Evolutionary conservation across 2,329 filamentous ascomycete genomes (phyloP).

Genomic region (Colletotrichum ledebouriae): DNA sequence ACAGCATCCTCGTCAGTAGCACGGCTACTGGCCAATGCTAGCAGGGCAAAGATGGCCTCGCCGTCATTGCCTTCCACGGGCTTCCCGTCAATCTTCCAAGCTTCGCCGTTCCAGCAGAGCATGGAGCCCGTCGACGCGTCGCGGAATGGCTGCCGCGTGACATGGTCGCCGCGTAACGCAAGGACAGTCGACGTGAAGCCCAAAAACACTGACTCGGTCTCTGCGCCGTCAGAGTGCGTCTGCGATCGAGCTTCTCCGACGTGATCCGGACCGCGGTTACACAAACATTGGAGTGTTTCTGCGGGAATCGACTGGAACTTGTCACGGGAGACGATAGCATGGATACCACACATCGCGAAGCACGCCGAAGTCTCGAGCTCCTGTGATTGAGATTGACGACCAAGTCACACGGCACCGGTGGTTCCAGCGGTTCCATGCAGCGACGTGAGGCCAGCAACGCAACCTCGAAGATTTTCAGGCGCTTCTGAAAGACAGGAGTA

Average conservation of each 20-base stretch:
- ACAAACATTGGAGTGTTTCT: slow-evolving; percentile 60
- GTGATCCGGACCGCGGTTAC: slow-evolving; percentile 72
- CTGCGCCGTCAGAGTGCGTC: slow-evolving; percentile 47
- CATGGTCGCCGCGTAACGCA: slow-evolving; percentile 82
- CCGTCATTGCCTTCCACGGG: slow-evolving; percentile 83
- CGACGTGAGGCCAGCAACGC: too few relatives aligned
- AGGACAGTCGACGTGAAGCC: slow-evolving; percentile 87
- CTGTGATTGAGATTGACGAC: too few relatives aligned
- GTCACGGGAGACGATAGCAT: slow-evolving; percentile 61
- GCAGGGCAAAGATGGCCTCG: slow-evolving; percentile 72
- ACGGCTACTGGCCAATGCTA: slow-evolving; percentile 61
- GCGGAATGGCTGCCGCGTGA: slow-evolving; percentile 80
- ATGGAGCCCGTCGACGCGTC: slow-evolving; percentile 70
- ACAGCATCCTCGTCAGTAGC: slow-evolving; percentile 53
- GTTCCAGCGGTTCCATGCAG: too few relatives aligned
- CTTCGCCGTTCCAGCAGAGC: slow-evolving; percentile 98
- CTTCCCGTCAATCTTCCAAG: slow-evolving; percentile 79
- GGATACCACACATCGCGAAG: slow-evolving; percentile 71
- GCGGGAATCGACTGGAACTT: slow-evolving; percentile 50
- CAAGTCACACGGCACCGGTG: too few relatives aligned
- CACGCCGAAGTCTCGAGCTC: too few relatives aligned
- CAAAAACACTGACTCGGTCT: slow-evolving; percentile 58
- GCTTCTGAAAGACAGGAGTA: too few relatives aligned
- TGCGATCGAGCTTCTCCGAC: slow-evolving; percentile 56
- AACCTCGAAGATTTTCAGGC: too few relatives aligned